A percentile compares a stretch with the other conserved stretches of the same genome.
These are phyloP conservation scores for Nemania sp. DNA, from an alignment of 2,329 filamentous ascomycete genomes.

Conservation along the genomic window DNA sequence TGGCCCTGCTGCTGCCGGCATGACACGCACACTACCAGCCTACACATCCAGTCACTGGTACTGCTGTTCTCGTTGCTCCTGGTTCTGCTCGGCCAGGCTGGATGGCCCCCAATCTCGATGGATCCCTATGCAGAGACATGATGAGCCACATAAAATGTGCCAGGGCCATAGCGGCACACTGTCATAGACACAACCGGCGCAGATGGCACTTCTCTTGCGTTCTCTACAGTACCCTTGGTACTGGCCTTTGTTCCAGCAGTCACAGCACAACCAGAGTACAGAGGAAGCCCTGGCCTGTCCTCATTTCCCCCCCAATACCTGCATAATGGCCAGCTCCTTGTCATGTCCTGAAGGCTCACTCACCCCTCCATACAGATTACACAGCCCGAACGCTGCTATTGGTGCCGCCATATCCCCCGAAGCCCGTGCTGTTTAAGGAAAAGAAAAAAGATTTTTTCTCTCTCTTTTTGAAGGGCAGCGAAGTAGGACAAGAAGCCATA, in stretches of 20 bases:
- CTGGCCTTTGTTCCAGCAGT: constrained; percentile 8
- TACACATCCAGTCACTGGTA: not conserved
- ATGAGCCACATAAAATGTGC: constrained; percentile 23
- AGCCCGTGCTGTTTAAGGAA: constrained; percentile 33
- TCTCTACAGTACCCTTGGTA: constrained; percentile 19
- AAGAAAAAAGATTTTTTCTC: constrained; percentile 30
- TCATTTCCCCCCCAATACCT: constrained; percentile 23
- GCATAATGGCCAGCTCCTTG: constrained; percentile 34
- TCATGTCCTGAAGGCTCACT: constrained; percentile 36
- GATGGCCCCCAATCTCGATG: constrained; percentile 13
- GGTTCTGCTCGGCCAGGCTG: constrained; percentile 14
- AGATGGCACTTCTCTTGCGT: constrained; percentile 19
- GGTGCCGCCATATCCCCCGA: constrained; percentile 28
- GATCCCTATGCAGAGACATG: constrained; percentile 17
- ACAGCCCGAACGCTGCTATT: constrained; percentile 28
- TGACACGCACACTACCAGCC: not conserved
- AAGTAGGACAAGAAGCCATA: constrained; percentile 33
- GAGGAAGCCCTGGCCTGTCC: constrained; percentile 12
- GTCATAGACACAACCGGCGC: constrained; percentile 12
- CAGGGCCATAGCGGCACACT: constrained; percentile 18
- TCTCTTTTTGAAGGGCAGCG: constrained; percentile 28
- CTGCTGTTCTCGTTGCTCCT: constrained; percentile 6
- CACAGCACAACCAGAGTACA: constrained; percentile 12
- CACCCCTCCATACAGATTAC: constrained; percentile 39
- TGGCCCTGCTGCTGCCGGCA: not conserved